phyloP scores from a whole-genome alignment of 768 basidiomycete genomes.

The Calvatia gigantea region DNA sequence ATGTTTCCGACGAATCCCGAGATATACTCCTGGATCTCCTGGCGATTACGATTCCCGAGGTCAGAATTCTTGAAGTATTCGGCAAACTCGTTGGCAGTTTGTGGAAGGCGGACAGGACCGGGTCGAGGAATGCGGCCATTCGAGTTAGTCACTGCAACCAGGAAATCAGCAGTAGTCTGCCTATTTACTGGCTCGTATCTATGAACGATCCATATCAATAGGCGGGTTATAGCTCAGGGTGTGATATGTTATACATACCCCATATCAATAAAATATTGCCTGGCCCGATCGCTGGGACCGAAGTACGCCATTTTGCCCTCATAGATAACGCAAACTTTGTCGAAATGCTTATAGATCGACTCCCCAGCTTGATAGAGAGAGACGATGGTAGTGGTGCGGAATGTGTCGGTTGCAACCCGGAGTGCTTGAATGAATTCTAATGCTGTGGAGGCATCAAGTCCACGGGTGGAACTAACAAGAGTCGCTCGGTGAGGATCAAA shows the following conservation, averaged over 20 bases:
- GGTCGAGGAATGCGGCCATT: constrained; percentile 48
- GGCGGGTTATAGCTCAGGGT: no score
- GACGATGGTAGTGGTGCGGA: constrained; percentile 60
- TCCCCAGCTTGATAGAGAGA: constrained; percentile 86
- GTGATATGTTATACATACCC: no score
- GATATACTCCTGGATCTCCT: constrained; percentile 44
- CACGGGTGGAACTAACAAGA: constrained; percentile 53
- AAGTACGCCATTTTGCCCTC: constrained; percentile 75
- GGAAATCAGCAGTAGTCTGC: constrained; percentile 65
- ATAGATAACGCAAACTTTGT: constrained; percentile 79
- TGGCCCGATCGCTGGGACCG: constrained; percentile 61
- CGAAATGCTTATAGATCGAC: constrained; percentile 59
- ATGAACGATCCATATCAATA: neutral
- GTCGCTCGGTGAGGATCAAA: neutral
- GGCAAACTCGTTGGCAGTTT: constrained; percentile 57
- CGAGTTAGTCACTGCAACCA: constrained; percentile 61
- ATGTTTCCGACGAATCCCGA: constrained; percentile 41
- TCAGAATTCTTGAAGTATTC: constrained; percentile 39
- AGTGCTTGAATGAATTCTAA: constrained; percentile 69
- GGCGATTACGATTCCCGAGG: constrained; percentile 36
- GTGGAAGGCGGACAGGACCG: constrained; percentile 41
- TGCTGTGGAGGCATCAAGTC: constrained; percentile 67
- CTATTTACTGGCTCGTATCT: constrained; percentile 57
- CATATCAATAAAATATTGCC: constrained; percentile 69
- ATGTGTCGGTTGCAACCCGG: constrained; percentile 58